These are phyloP conservation scores for Zygoascus biomembranicola DNA, from an alignment of 805 yeast genomes.

Conservation along the genomic window DNA sequence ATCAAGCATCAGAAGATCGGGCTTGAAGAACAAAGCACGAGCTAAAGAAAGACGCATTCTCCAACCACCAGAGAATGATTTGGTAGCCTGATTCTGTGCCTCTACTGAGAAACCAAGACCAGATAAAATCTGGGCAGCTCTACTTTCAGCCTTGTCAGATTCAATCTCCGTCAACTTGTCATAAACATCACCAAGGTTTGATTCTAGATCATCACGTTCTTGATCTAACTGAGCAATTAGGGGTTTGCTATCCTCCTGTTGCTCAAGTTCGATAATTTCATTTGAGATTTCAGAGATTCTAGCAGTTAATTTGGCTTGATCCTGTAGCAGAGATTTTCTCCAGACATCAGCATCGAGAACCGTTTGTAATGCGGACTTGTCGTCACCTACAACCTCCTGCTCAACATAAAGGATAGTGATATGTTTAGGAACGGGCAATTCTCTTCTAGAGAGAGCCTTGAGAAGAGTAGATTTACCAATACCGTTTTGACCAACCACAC, in stretches of 20 bases:
- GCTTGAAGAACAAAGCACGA: slow-evolving; percentile 94
- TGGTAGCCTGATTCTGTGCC: slow-evolving; percentile 76
- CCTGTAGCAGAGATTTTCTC: slow-evolving; percentile 81
- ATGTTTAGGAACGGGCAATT: slow-evolving; percentile 87
- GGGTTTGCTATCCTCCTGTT: slow-evolving; percentile 21
- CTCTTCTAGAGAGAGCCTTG: slow-evolving; percentile 89
- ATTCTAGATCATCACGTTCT: slow-evolving; percentile 81
- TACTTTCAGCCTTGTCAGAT: slow-evolving; percentile 92
- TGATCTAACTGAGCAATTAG: slow-evolving; percentile 74
- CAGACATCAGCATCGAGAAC: slow-evolving; percentile 99
- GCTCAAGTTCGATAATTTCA: slow-evolving; percentile 36
- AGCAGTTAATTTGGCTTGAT: slow-evolving; percentile 53
- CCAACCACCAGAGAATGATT: slow-evolving; percentile 99
- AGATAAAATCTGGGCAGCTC: slow-evolving; percentile 86
- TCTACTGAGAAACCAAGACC: slow-evolving; percentile 93
- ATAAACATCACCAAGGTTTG: slow-evolving; percentile 67
- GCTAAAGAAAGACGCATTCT: slow-evolving; percentile 99
- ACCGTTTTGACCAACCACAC: slow-evolving; percentile 98
- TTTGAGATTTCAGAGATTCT: slow-evolving; percentile 68
- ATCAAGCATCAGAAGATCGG: slow-evolving; percentile 86
- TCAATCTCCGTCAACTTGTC: slow-evolving; percentile 89
- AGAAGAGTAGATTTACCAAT: slow-evolving; percentile 95
- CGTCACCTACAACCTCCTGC: slow-evolving; percentile 94
- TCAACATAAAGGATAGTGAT: slow-evolving; percentile 94
- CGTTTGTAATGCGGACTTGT: slow-evolving; percentile 80